Conservation (phyloP, 768 basidiomycete species). For the Pulveroboletus ravenelii region DNA sequence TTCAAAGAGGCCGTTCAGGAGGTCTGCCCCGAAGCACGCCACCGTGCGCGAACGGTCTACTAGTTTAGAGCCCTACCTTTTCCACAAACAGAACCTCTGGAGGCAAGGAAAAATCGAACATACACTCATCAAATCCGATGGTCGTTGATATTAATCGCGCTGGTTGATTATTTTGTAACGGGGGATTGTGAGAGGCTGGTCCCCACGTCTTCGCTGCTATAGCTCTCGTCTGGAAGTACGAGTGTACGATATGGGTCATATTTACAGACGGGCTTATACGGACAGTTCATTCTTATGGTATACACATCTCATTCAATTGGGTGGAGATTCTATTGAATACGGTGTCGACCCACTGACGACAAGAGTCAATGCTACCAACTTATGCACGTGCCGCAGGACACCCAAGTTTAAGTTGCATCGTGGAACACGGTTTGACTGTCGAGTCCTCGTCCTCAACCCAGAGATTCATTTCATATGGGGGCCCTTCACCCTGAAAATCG, state of each 20-base stretch:
- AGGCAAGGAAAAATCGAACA: slow-evolving; percentile 5
- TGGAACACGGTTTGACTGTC: slow-evolving; percentile 2
- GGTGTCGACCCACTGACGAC: slow-evolving; percentile 4
- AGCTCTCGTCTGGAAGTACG: background rate
- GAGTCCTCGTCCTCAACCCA: background rate
- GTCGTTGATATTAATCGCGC: slow-evolving; percentile 11
- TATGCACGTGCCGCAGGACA: background rate
- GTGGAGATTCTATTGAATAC: background rate
- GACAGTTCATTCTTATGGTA: background rate
- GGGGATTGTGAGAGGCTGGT: slow-evolving; percentile 16
- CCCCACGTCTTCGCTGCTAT: background rate
- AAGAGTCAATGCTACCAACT: background rate
- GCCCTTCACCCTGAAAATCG: background rate
- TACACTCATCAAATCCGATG: background rate
- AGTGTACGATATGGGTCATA: slow-evolving; percentile 1
- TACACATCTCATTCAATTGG: background rate
- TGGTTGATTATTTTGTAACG: slow-evolving; percentile 22
- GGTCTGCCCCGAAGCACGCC: slow-evolving; percentile 25
- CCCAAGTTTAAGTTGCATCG: background rate
- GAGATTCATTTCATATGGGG: background rate
- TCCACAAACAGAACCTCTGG: background rate
- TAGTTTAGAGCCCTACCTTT: background rate
- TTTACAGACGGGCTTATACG: background rate
- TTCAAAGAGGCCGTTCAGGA: slow-evolving; percentile 29
- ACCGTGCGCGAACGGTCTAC: slow-evolving; percentile 12